These are phyloP conservation scores for Cladosporium velox DNA, from an alignment of 2,329 filamentous ascomycete species.

Conservation along the genomic window DNA sequence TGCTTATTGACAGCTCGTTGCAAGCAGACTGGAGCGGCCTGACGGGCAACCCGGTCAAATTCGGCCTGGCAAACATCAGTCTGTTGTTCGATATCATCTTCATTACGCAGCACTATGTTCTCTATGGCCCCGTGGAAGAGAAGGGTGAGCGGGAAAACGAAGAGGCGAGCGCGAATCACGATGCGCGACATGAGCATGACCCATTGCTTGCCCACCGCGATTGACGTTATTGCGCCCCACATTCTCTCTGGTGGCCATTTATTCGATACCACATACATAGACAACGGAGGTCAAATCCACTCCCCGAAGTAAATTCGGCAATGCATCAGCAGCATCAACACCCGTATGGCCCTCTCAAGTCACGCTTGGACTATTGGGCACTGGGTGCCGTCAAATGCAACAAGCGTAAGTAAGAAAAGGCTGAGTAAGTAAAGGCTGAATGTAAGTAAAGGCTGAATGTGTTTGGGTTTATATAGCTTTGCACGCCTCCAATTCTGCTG, in stretches of 20 bases:
- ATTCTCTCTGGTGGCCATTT: background rate
- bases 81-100: slow-evolving; percentile 87
- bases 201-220: slow-evolving; percentile 2
- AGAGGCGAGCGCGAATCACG: background rate
- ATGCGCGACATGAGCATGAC: background rate
- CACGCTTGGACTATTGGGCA: background rate
- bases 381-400: background rate
- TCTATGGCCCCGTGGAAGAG: slow-evolving; percentile 58
- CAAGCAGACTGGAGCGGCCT: slow-evolving; percentile 88
- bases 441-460: no score
- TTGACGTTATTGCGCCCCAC: background rate
- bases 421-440: no score
- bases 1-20: slow-evolving; percentile 80
- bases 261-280: background rate
- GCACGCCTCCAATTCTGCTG: background rate
- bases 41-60: slow-evolving; percentile 88
- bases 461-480: background rate
- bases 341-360: background rate
- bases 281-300: background rate
- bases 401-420: background rate
- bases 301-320: no score
- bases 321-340: background rate
- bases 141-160: slow-evolving; percentile 1
- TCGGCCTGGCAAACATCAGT: slow-evolving; percentile 80
- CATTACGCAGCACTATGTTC: slow-evolving; percentile 81